Evolutionary conservation across 202 grass and related monocot species (phyloP).

Genomic region (Eragrostis tef): DNA sequence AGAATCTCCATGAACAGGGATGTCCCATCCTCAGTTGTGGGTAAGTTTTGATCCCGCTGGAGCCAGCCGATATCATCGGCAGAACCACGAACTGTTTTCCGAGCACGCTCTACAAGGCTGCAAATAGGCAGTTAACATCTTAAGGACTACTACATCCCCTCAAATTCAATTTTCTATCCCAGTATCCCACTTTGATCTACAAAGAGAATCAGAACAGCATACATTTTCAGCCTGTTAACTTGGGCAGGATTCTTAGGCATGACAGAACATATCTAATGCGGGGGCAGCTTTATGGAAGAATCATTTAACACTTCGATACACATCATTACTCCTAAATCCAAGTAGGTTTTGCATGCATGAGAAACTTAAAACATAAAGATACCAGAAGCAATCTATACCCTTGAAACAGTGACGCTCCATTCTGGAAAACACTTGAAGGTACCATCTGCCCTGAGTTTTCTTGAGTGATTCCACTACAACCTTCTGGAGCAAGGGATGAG

Average conservation of each 20-base stretch:
- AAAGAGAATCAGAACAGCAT: not conserved
- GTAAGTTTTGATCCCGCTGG: slow-evolving; percentile 60
- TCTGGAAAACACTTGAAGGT: slow-evolving; percentile 65
- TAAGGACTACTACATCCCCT: not conserved
- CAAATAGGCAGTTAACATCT: slow-evolving; percentile 40
- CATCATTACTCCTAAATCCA: not conserved
- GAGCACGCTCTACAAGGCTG: slow-evolving; percentile 41
- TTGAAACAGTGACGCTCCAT: slow-evolving; percentile 82
- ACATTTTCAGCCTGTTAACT: not conserved
- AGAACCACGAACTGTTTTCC: slow-evolving; percentile 24
- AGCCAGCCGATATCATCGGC: slow-evolving; percentile 97
- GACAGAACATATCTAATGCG: no score
- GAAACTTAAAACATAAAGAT: not conserved
- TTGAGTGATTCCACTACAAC: slow-evolving; percentile 41
- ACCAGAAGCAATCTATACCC: slow-evolving; percentile 54
- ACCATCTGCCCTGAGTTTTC: slow-evolving; percentile 57
- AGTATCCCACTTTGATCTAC: not conserved
- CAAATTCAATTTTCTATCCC: not conserved
- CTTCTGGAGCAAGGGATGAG: slow-evolving; percentile 45
- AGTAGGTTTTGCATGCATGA: not conserved
- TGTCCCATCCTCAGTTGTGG: slow-evolving; percentile 76
- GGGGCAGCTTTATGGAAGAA: not conserved
- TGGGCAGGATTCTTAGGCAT: not conserved
- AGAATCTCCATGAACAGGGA: slow-evolving; percentile 69
- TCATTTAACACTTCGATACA: not conserved